Percentiles rank a stretch among this genome's conserved stretches.
These are phyloP conservation scores for Apophysomyces ossiformis DNA, from an alignment of 371 early-diverging fungal species.

Conservation along the genomic window DNA sequence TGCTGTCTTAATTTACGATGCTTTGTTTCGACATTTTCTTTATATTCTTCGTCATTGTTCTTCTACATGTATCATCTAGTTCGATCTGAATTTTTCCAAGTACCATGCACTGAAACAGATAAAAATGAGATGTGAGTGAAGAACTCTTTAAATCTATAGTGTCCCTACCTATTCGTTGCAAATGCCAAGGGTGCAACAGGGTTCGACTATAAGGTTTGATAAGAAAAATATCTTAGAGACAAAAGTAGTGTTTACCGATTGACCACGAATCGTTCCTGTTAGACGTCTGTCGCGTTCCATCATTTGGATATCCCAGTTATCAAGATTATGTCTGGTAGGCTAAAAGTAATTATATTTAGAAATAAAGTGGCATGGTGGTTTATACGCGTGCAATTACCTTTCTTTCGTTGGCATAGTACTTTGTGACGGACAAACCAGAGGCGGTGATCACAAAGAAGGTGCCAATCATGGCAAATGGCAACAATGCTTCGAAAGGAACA, in stretches of 20 bases:
- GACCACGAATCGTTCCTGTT: conserved; percentile 54
- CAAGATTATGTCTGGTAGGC: conserved; percentile 44
- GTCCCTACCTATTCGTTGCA: conserved; percentile 48
- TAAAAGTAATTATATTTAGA: conserved; percentile 1
- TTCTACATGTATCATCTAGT: conserved; percentile 23
- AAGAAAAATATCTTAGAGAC: neutral
- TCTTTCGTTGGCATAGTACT: conserved; percentile 48
- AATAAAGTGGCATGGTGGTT: neutral
- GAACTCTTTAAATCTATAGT: neutral
- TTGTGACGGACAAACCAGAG: conserved; percentile 41
- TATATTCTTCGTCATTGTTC: neutral
- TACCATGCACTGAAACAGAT: conserved; percentile 46
- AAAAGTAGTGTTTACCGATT: conserved; percentile 36
- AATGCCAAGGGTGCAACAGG: conserved; percentile 49
- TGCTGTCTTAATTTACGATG: no score
- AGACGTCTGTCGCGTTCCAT: conserved; percentile 62
- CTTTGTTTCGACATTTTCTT: neutral
- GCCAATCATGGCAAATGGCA: conserved; percentile 55
- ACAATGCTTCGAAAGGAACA: conserved; percentile 55
- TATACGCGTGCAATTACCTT: conserved; percentile 30
- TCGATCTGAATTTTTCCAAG: conserved; percentile 47
- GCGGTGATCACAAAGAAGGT: conserved; percentile 44
- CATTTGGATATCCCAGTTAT: conserved; percentile 57
- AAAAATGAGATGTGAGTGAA: neutral
- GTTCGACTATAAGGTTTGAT: conserved; percentile 28